Base-by-base conservation (phyloP, 2,329 filamentous ascomycete genomes). In the Dactylellina drechsleri region DNA sequence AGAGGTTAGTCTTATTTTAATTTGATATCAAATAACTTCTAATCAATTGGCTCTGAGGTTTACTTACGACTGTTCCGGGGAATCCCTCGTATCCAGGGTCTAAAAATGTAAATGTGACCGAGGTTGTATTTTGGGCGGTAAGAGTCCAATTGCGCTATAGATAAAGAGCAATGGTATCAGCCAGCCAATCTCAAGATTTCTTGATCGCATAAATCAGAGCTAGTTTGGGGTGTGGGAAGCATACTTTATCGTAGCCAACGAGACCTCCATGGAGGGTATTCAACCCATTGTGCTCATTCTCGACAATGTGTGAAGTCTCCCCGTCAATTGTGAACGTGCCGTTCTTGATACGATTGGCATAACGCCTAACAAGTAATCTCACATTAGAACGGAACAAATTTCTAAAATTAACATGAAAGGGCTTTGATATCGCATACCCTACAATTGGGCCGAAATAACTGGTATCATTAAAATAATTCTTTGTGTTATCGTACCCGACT, bases 301-400 rank as follows among this genome's bases (percentile, higher is more conserved):
- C 83, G 43, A 83, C 79, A 66, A 91, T 82, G 74, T 89, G 82
- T 81, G 87, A 91, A 2, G 81, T 83, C 64, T 83, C 82, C 61
- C 88, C 89, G 77, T 91, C 90, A 68, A 92, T 87, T 72, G 83
- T 85, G 79, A 92, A 92, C 4, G 86, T 89, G 81, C 87, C 89
- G 84, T 93, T 92, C 84, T 88, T 88, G 84, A 93, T 93, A 77
- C 91, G 89, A 82, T 93, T 93, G 71, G 91, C 91, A 80, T 93
- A 93, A 66, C 91, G 88, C 54, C 90, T 91, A 0, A 90, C 4
- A 23, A 23, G 23, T 23, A 90, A 47, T 60, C 13, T 26, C 2
- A 53, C 53, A 10, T 23, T 23, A 23, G 23, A 23, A 23, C 4
- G 23, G 23, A 23, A 23, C 23, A 23, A 23, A 23, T 23, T 36